These are phyloP conservation scores for Fusarium fujikuroi DNA, from an alignment of 2,329 filamentous ascomycete genomes.

Conservation along the genomic window DNA sequence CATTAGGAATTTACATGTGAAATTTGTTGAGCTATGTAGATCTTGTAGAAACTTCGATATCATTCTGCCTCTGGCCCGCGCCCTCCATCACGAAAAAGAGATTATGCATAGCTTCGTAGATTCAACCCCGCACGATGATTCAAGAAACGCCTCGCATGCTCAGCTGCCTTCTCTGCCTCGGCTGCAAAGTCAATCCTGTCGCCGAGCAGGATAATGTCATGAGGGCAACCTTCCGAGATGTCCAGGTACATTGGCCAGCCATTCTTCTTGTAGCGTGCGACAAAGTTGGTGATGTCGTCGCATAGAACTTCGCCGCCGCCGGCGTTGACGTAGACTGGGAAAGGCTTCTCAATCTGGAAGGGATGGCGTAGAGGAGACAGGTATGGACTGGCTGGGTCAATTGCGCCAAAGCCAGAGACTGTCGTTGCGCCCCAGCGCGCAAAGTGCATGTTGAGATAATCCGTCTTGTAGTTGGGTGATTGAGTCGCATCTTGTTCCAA, in stretches of 20 bases:
- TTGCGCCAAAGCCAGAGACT: conserved; percentile 23
- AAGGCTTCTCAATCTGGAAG: neutral
- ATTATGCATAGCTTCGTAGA: neutral
- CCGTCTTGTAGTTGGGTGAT: conserved; percentile 38
- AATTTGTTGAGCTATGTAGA: neutral
- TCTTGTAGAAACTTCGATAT: neutral
- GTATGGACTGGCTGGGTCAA: conserved; percentile 27
- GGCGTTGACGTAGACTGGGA: conserved; percentile 32
- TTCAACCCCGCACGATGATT: conserved; percentile 11
- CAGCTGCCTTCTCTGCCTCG: conserved; percentile 32
- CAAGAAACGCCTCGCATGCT: conserved; percentile 26
- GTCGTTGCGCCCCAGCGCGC: conserved; percentile 32
- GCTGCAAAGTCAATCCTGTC: conserved; percentile 23
- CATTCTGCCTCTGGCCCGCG: neutral
- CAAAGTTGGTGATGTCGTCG: conserved; percentile 35
- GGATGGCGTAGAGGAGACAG: conserved; percentile 35
- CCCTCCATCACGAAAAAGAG: neutral
- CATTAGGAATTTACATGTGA: conserved; percentile 16
- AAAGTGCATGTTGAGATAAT: conserved; percentile 36
- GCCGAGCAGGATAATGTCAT: conserved; percentile 35
- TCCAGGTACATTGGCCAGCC: conserved; percentile 31
- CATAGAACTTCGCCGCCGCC: conserved; percentile 30
- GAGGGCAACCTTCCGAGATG: conserved; percentile 30
- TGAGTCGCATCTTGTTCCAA: conserved; percentile 24
- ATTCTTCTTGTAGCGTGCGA: conserved; percentile 16